Conservation (phyloP, 2,329 filamentous ascomycete genomes). For the Allantophomopsis cytisporea region DNA sequence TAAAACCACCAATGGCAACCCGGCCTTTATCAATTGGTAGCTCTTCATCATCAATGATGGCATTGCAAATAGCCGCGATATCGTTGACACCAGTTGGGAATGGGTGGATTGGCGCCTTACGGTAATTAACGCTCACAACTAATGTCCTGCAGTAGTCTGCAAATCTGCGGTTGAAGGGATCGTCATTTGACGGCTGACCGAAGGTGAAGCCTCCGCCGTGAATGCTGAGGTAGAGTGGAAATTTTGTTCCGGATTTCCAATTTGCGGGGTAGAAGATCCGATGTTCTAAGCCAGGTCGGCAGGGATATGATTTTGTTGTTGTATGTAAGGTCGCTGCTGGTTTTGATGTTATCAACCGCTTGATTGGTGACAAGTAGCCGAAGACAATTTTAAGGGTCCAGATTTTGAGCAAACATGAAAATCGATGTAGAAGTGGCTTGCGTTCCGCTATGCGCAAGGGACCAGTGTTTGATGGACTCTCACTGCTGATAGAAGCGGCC, state of each 20-base stretch:
- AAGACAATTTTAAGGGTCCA: too few relatives aligned
- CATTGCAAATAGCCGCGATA: conserved; percentile 26
- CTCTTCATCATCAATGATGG: conserved; percentile 25
- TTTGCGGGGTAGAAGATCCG: conserved; percentile 25
- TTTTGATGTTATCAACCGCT: too few relatives aligned
- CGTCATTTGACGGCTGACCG: conserved; percentile 27
- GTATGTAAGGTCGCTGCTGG: too few relatives aligned
- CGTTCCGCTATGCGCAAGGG: too few relatives aligned
- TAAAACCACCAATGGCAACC: conserved; percentile 32
- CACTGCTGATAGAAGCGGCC: too few relatives aligned
- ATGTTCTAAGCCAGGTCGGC: conserved; percentile 11
- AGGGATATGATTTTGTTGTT: conserved; percentile 8
- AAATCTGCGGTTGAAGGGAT: conserved; percentile 30
- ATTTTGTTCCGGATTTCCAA: conserved; percentile 17
- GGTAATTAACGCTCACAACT: conserved; percentile 34
- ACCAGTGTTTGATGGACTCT: too few relatives aligned
- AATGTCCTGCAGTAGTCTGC: conserved; percentile 24
- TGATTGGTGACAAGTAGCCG: too few relatives aligned
- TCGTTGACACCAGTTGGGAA: conserved; percentile 32
- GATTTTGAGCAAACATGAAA: too few relatives aligned
- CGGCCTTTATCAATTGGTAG: conserved; percentile 29
- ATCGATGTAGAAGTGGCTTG: too few relatives aligned
- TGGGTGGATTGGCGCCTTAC: conserved; percentile 26
- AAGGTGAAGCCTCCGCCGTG: conserved; percentile 37
- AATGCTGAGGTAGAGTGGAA: conserved; percentile 31